These are phyloP conservation scores for Apophysomyces sp. DNA, from an alignment of 371 early-diverging fungal genomes.

Conservation along the genomic window DNA sequence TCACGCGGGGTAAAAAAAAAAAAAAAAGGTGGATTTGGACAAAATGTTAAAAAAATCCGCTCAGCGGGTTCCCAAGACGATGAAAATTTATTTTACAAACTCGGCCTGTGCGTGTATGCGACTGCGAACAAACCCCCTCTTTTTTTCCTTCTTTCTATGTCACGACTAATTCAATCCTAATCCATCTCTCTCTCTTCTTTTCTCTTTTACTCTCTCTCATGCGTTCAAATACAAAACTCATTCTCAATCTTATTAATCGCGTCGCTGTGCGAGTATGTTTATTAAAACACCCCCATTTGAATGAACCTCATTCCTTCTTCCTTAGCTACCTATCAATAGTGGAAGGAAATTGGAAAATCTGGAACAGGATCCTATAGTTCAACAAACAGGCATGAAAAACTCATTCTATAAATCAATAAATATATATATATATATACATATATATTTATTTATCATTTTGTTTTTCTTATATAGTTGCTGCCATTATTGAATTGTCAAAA, in stretches of 20 bases:
- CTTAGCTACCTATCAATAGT: conserved; percentile 59
- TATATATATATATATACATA: background rate
- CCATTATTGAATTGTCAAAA: conserved; percentile 65
- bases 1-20: too few species aligned
- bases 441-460: conserved; percentile 1
- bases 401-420: background rate
- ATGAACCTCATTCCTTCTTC: background rate
- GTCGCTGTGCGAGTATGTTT: conserved; percentile 49
- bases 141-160: background rate
- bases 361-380: conserved; percentile 67
- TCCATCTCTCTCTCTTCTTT: background rate
- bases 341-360: conserved; percentile 56
- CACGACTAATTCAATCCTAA: background rate
- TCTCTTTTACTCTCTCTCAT: conserved; percentile 10
- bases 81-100: background rate
- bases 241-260: conserved; percentile 50
- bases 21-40: too few species aligned
- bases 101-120: conserved; percentile 1
- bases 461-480: conserved; percentile 35
- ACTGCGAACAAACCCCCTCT: background rate
- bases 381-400: conserved; percentile 51
- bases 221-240: conserved; percentile 50
- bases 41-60: background rate
- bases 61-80: background rate
- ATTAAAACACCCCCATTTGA: background rate